Conservation (phyloP, 805 yeast genomes). For the Spathaspora sp. region DNA sequence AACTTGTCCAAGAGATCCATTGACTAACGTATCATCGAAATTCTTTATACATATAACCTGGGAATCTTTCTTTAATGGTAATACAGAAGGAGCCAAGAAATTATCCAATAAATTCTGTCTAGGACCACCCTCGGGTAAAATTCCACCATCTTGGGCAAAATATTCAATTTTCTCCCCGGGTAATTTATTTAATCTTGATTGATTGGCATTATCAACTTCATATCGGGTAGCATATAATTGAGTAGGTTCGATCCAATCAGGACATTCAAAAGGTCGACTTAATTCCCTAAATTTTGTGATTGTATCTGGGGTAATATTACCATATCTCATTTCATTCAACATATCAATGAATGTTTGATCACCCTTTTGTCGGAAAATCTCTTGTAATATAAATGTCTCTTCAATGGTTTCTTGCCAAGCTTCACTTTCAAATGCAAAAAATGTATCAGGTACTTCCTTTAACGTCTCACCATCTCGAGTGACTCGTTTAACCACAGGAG, state of each 20-base stretch:
- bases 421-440: slow-evolving; percentile 63
- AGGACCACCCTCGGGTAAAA: slow-evolving; percentile 32
- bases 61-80: slow-evolving; percentile 63
- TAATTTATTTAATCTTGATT: slow-evolving; percentile 41
- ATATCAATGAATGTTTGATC: slow-evolving; percentile 66
- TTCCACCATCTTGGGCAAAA: slow-evolving; percentile 55
- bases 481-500: slow-evolving; percentile 55
- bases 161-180: slow-evolving; percentile 43
- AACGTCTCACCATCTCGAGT: slow-evolving; percentile 23
- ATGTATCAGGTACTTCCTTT: slow-evolving; percentile 14
- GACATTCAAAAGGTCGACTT: slow-evolving; percentile 45
- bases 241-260: slow-evolving; percentile 67
- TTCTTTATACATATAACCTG: slow-evolving; percentile 84
- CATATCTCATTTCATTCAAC: slow-evolving; percentile 73
- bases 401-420: slow-evolving; percentile 61
- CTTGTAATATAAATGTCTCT: slow-evolving; percentile 54
- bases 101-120: slow-evolving; percentile 47
- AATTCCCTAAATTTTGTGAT: slow-evolving; percentile 48
- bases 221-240: slow-evolving; percentile 68
- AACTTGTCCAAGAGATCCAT: slow-evolving; percentile 74
- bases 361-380: slow-evolving; percentile 74
- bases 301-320: slow-evolving; percentile 49
- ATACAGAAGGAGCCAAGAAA: slow-evolving; percentile 57
- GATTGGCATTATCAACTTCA: slow-evolving; percentile 70
- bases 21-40: slow-evolving; percentile 66